Conservation (phyloP, 2,329 filamentous ascomycete genomes). For the Biscogniauxia sp. region DNA sequence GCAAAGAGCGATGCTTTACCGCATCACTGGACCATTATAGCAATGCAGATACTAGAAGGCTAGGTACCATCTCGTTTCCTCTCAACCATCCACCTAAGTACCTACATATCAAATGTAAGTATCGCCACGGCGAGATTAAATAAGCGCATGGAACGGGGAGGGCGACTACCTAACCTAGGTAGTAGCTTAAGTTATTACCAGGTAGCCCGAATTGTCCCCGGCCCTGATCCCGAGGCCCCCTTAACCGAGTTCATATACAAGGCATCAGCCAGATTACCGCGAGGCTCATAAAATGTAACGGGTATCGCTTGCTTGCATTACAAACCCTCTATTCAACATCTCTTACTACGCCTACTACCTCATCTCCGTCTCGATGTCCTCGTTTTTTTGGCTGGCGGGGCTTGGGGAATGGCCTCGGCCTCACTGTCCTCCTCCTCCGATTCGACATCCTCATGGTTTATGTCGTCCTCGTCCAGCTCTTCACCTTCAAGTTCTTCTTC, state of each 20-base stretch:
- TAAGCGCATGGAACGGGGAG: too few species aligned
- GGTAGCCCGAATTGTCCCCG: not conserved
- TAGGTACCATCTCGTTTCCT: too few species aligned
- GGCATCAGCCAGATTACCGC: not conserved
- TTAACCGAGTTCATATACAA: not conserved
- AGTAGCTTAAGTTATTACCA: too few species aligned
- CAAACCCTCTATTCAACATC: conserved; percentile 22
- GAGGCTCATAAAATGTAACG: conserved; percentile 8
- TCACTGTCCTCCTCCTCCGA: conserved; percentile 58
- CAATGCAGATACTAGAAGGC: too few species aligned
- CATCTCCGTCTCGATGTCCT: conserved; percentile 38
- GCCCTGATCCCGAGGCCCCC: not conserved
- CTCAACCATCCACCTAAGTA: too few species aligned
- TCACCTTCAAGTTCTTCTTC: conserved; percentile 47
- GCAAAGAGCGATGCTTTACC: too few species aligned
- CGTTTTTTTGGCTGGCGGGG: conserved; percentile 39
- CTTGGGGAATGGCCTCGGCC: conserved; percentile 45
- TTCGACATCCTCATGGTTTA: conserved; percentile 57
- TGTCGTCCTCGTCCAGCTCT: conserved; percentile 58
- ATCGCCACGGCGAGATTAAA: too few species aligned
- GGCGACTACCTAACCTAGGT: too few species aligned
- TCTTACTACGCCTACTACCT: conserved; percentile 10
- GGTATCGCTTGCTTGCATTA: conserved; percentile 26
- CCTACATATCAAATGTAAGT: too few species aligned
- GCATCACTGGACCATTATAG: too few species aligned